Evolutionary conservation across 2,329 filamentous ascomycete species (phyloP).

Genomic region (Aaosphaeria arxii): DNA sequence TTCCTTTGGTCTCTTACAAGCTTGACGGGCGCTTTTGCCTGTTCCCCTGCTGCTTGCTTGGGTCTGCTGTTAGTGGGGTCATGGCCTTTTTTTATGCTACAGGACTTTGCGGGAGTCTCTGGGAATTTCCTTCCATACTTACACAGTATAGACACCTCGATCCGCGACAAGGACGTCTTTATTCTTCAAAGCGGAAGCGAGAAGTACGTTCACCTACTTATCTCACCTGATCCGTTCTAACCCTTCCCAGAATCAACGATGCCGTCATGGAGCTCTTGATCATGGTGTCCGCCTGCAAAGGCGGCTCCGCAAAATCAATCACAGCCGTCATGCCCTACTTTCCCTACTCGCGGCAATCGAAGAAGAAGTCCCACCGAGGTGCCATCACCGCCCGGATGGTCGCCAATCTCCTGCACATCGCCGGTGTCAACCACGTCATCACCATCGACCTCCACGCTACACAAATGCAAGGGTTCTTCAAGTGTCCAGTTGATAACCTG

Average conservation of each 20-base stretch:
- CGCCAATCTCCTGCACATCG: conserved; percentile 88
- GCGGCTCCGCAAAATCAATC: conserved; percentile 92
- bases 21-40: not conserved
- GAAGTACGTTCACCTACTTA: conserved; percentile 47
- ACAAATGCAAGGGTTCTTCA: conserved; percentile 99
- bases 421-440: conserved; percentile 95
- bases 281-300: conserved; percentile 98
- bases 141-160: conserved; percentile 52
- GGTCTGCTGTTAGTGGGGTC: too few species aligned
- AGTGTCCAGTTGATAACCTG: conserved; percentile 94
- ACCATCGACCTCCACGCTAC: conserved; percentile 88
- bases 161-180: conserved; percentile 98
- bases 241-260: conserved; percentile 72
- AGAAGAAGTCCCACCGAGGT: conserved; percentile 96
- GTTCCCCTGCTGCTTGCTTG: not conserved
- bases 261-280: conserved; percentile 99
- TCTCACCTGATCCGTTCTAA: conserved; percentile 6
- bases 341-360: conserved; percentile 98
- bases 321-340: conserved; percentile 96
- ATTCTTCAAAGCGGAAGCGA: conserved; percentile 95
- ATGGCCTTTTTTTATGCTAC: too few species aligned
- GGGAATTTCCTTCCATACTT: not conserved
- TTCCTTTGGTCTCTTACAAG: too few species aligned
- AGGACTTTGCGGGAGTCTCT: too few species aligned
- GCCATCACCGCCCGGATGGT: conserved; percentile 97